These are phyloP conservation scores for Penicillium soppii DNA, from an alignment of 495 filamentous ascomycete species.

Conservation along the genomic window DNA sequence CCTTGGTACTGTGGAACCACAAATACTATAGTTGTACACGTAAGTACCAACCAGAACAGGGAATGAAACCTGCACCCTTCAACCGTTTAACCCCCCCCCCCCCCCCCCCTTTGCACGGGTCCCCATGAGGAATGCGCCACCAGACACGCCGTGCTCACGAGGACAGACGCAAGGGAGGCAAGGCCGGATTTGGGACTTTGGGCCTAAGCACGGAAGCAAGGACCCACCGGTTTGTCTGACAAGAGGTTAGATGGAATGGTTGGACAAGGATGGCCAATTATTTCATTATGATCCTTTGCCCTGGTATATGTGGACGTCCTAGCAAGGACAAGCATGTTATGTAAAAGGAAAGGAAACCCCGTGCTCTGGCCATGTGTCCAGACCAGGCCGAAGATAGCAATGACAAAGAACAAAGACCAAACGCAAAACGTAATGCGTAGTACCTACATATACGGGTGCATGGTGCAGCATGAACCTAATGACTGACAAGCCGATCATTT, in stretches of 20 bases:
- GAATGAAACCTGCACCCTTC: background rate
- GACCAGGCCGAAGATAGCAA: too few relatives aligned
- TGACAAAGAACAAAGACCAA: too few relatives aligned
- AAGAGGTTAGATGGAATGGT: constrained; percentile 5
- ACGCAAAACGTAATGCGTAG: too few relatives aligned
- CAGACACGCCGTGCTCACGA: constrained; percentile 23
- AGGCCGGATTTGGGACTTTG: background rate
- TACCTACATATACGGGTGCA: too few relatives aligned
- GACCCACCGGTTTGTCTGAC: constrained; percentile 13
- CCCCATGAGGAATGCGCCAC: constrained; percentile 11
- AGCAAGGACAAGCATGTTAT: too few relatives aligned
- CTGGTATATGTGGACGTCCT: too few relatives aligned
- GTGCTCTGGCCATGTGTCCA: too few relatives aligned
- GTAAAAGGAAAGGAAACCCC: too few relatives aligned
- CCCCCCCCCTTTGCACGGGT: constrained; percentile 6
- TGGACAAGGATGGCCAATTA: background rate
- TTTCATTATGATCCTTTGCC: background rate
- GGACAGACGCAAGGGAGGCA: constrained; percentile 28
- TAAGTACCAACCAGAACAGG: constrained; percentile 1
- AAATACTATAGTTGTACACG: too few relatives aligned
- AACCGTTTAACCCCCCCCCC: constrained; percentile 13
- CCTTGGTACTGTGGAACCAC: too few relatives aligned
- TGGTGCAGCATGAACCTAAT: too few relatives aligned
- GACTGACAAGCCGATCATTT: too few relatives aligned
- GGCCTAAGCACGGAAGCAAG: constrained; percentile 3